These are phyloP conservation scores for Cronartium quercuum DNA, from an alignment of 1,284 basidiomycete genomes.

Conservation along the genomic window DNA sequence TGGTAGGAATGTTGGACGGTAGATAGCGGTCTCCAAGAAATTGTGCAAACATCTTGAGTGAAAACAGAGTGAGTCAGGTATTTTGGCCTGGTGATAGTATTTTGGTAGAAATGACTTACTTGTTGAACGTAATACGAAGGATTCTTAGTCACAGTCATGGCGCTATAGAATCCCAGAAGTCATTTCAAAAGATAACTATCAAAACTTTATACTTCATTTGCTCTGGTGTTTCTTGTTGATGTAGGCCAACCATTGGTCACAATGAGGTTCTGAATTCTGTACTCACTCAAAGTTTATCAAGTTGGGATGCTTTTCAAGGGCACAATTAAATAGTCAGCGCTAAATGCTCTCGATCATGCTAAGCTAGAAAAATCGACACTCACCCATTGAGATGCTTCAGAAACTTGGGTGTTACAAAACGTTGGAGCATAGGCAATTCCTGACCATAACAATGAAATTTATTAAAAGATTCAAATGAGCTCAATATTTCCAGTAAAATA, in stretches of 20 bases:
- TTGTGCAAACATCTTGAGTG: not conserved
- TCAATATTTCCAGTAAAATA: not conserved
- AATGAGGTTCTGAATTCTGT: not conserved
- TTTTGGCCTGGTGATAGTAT: not conserved
- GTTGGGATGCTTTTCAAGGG: not conserved
- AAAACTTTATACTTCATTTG: no score
- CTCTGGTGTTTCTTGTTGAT: not conserved
- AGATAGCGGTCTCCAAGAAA: not conserved
- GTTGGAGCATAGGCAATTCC: not conserved
- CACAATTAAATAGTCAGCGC: not conserved
- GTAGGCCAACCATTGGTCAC: not conserved
- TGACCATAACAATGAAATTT: not conserved
- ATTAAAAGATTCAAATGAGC: not conserved
- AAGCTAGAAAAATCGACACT: not conserved
- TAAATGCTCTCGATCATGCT: not conserved
- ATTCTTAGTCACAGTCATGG: not conserved
- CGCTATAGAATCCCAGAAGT: not conserved
- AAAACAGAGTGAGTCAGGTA: not conserved
- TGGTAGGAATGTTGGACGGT: not conserved
- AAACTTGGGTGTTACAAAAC: not conserved
- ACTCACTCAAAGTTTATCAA: not conserved
- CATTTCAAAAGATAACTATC: no score
- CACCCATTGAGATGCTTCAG: not conserved
- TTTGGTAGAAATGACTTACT: not conserved
- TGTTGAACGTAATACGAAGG: not conserved